phyloP scores from a whole-genome alignment of 2,329 filamentous ascomycete species.

The Diaporthe australafricana region DNA sequence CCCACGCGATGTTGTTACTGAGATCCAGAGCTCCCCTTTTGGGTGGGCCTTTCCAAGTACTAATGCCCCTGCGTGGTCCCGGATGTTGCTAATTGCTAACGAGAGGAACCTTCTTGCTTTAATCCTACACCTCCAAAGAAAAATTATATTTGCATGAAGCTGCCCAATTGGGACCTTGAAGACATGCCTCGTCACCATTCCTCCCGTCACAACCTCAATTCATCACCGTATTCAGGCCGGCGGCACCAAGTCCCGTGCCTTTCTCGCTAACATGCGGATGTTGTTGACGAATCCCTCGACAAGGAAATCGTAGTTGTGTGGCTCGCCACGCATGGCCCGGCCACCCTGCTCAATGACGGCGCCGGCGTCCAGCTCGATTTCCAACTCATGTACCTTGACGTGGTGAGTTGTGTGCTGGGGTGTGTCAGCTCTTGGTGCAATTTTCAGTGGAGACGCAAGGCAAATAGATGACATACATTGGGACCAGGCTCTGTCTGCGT shows the following conservation, averaged over 20 bases:
- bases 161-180: not conserved
- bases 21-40: not conserved
- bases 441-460: not conserved
- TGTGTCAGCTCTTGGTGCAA: not conserved
- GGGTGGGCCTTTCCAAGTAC: not conserved
- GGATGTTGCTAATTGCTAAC: no score
- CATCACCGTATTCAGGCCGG: not conserved
- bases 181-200: not conserved
- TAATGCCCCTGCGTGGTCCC: not conserved
- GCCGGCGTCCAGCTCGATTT: constrained; percentile 77
- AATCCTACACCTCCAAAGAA: not conserved
- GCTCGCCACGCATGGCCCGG: constrained; percentile 61
- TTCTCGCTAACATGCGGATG: constrained; percentile 67
- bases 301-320: constrained; percentile 73
- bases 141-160: constrained; percentile 5
- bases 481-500: constrained; percentile 57
- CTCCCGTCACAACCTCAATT: not conserved
- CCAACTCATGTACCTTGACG: constrained; percentile 81
- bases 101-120: not conserved
- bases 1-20: not conserved
- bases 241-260: constrained; percentile 42
- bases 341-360: constrained; percentile 75
- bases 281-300: constrained; percentile 83
- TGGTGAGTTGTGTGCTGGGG: constrained; percentile 38
- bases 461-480: constrained; percentile 48